Percentiles rank a stretch among this genome's conserved stretches.
Evolutionary conservation across 148 eudicot genomes (phyloP).

Genomic region (Vaccinium corymbosum): DNA sequence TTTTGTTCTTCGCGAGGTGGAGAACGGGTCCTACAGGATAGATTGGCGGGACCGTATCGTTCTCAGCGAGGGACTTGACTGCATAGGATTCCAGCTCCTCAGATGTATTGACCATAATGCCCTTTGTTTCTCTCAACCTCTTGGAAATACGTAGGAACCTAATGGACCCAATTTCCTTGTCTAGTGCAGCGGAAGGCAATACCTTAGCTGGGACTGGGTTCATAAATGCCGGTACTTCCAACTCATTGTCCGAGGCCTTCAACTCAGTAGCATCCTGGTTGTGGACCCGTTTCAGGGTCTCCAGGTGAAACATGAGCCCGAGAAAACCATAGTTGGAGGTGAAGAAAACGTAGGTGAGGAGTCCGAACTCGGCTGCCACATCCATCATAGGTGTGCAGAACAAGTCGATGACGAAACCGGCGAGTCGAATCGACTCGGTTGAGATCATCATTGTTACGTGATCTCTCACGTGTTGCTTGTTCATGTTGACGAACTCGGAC

Average conservation of each 20-base stretch:
- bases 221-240: slow-evolving; percentile 5
- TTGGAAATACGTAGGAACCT: slow-evolving; percentile 5
- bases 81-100: slow-evolving; percentile 28
- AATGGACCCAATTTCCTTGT: not conserved
- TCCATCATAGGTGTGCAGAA: slow-evolving; percentile 31
- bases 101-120: slow-evolving; percentile 35
- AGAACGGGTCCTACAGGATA: not conserved
- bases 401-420: slow-evolving; percentile 31
- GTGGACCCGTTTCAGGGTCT: not conserved
- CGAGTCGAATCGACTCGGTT: not conserved
- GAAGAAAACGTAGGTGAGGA: slow-evolving; percentile 28
- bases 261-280: slow-evolving; percentile 6
- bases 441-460: not conserved
- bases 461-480: slow-evolving; percentile 15
- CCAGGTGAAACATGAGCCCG: slow-evolving; percentile 20
- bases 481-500: not conserved
- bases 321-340: slow-evolving; percentile 15
- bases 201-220: slow-evolving; percentile 20
- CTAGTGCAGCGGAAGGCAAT: not conserved
- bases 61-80: not conserved
- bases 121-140: slow-evolving; percentile 23
- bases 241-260: not conserved
- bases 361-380: slow-evolving; percentile 20
- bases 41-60: slow-evolving; percentile 20
- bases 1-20: not conserved